Conservation (phyloP, 2,329 filamentous ascomycete genomes). For the Gremmenia infestans region DNA sequence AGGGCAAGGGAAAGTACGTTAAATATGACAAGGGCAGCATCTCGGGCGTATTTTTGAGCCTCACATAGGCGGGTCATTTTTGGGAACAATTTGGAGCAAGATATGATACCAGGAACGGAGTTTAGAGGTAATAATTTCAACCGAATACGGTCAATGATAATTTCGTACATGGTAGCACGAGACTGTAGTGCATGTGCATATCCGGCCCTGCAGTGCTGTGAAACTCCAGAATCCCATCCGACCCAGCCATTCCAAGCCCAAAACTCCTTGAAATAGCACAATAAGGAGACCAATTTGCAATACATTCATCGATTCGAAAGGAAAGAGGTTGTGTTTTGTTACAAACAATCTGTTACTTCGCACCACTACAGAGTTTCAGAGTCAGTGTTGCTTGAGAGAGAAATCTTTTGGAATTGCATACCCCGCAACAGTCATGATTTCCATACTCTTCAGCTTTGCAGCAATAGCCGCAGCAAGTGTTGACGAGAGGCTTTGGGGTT, state of each 20-base stretch:
- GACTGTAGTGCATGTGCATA: not conserved
- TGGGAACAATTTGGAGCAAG: conserved; percentile 11
- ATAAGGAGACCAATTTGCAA: not conserved
- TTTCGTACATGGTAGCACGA: not conserved
- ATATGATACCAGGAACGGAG: conserved; percentile 8
- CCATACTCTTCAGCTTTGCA: conserved; percentile 47
- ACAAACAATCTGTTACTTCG: not conserved
- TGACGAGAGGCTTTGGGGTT: conserved; percentile 41
- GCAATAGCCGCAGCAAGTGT: conserved; percentile 48
- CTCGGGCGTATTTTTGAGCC: conserved; percentile 49
- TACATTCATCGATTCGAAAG: not conserved
- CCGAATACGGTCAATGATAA: not conserved
- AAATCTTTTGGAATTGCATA: conserved; percentile 21
- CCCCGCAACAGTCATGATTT: conserved; percentile 45
- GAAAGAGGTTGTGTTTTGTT: not conserved
- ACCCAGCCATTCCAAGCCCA: not conserved
- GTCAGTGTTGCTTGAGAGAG: not conserved
- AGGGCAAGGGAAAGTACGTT: conserved; percentile 96
- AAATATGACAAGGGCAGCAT: conserved; percentile 91
- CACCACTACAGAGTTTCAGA: not conserved
- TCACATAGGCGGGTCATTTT: conserved; percentile 7
- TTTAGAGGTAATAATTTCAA: not conserved
- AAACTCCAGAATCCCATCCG: not conserved
- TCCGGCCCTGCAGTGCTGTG: not conserved
- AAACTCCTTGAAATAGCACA: not conserved